These are phyloP conservation scores for Odontarrhena argentea DNA, from an alignment of 345 rosid species.

Conservation along the genomic window DNA sequence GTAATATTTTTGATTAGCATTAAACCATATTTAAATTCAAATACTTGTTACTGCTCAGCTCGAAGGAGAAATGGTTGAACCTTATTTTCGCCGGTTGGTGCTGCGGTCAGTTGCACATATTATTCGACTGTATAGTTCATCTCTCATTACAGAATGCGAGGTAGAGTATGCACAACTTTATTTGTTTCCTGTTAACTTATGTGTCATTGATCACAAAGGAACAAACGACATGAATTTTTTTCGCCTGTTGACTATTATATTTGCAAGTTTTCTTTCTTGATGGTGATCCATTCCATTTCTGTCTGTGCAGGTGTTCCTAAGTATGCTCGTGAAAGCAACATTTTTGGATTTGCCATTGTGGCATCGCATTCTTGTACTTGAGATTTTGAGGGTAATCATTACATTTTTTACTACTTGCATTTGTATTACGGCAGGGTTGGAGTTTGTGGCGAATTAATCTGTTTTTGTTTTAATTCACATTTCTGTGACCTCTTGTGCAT, in stretches of 20 bases:
- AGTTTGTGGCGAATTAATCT: slow-evolving; percentile 1
- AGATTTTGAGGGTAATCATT: slow-evolving; percentile 84
- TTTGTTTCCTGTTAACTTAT: slow-evolving; percentile 9
- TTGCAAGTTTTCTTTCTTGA: slow-evolving; percentile 23
- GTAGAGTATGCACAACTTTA: slow-evolving; percentile 46
- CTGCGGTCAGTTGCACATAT: slow-evolving; percentile 96
- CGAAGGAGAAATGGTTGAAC: slow-evolving; percentile 97
- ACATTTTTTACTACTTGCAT: slow-evolving; percentile 15
- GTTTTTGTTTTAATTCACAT: slow-evolving; percentile 22
- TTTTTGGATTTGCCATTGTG: slow-evolving; percentile 93
- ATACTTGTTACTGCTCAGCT: slow-evolving; percentile 51
- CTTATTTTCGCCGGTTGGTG: slow-evolving; percentile 92
- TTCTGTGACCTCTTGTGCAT: slow-evolving; percentile 29
- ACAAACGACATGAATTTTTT: slow-evolving; percentile 11
- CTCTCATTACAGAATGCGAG: slow-evolving; percentile 94
- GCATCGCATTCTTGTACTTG: slow-evolving; percentile 99
- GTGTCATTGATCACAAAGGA: slow-evolving; percentile 11
- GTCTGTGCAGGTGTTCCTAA: slow-evolving; percentile 89
- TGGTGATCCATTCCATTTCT: slow-evolving; percentile 19
- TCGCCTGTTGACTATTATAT: slow-evolving; percentile 15
- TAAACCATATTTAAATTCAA: slow-evolving; percentile 11
- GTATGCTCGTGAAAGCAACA: slow-evolving; percentile 89
- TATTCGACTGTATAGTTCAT: slow-evolving; percentile 86
- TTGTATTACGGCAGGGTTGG: slow-evolving; percentile 4
- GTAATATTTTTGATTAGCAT: slow-evolving; percentile 25